A percentile compares a stretch with the other conserved stretches of the same genome.
Conservation (phyloP, 768 basidiomycete genomes). For the Calocera cornea region DNA sequence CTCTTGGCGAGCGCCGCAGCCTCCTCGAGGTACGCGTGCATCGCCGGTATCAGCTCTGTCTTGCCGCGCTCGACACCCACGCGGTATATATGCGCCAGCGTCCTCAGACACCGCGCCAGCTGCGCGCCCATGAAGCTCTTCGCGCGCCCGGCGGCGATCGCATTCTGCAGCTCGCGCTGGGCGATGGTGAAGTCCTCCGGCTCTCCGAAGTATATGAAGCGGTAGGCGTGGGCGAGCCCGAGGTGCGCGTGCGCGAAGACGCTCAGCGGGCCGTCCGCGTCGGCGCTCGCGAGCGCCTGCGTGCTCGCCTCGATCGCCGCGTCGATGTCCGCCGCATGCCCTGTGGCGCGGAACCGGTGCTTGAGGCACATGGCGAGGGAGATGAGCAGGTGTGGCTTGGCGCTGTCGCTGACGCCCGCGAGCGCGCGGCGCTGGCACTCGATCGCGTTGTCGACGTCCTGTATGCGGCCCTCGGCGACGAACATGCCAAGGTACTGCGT, state of each 20-base stretch:
- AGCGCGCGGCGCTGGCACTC: background rate
- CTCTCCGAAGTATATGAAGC: background rate
- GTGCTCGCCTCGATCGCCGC: background rate
- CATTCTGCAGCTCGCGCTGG: background rate
- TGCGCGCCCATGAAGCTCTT: background rate
- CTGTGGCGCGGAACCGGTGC: background rate
- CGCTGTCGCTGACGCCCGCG: background rate
- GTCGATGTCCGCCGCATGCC: background rate
- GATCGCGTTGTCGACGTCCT: background rate
- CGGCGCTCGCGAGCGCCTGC: background rate
- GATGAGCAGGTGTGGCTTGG: background rate
- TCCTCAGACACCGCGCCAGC: background rate
- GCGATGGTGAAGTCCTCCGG: slow-evolving; percentile 1
- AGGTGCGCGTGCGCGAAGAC: background rate
- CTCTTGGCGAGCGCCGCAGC: background rate
- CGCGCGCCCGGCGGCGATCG: background rate
- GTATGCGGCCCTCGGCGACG: background rate
- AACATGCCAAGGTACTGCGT: slow-evolving; percentile 1
- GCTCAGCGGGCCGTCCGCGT: background rate
- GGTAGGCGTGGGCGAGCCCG: background rate
- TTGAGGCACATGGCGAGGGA: slow-evolving; percentile 3
- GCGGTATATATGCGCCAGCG: background rate
- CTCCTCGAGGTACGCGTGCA: background rate
- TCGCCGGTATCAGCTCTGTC: background rate
- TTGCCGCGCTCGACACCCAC: background rate